A percentile compares a stretch with the other conserved stretches of the same genome.
These are phyloP conservation scores for Acephala macrosclerotiorum DNA, from an alignment of 2,329 filamentous ascomycete species.

Conservation along the genomic window DNA sequence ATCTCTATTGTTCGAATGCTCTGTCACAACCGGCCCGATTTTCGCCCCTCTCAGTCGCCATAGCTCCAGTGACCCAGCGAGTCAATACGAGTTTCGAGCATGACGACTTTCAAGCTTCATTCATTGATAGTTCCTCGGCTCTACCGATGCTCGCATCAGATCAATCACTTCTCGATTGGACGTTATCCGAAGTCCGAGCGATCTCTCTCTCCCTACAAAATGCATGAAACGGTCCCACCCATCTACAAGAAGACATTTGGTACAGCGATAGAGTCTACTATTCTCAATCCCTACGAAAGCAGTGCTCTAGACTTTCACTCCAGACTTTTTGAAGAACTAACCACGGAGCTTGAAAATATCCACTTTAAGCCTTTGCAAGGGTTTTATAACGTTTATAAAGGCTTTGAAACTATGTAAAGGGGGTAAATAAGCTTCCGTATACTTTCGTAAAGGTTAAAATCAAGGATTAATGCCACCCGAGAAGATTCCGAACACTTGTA, in stretches of 20 bases:
- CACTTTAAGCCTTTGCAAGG: too few species aligned
- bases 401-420: too few species aligned
- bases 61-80: neutral
- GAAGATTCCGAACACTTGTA: too few species aligned
- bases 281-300: too few species aligned
- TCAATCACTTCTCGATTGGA: neutral
- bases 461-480: too few species aligned
- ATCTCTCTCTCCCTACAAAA: slow-evolving; percentile 9
- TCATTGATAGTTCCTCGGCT: neutral
- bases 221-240: neutral
- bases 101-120: neutral
- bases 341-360: too few species aligned
- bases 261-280: slow-evolving; percentile 27
- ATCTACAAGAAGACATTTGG: slow-evolving; percentile 25
- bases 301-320: too few species aligned
- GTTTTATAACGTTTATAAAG: too few species aligned
- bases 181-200: slow-evolving; percentile 3
- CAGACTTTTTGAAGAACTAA: too few species aligned
- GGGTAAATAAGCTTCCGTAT: too few species aligned
- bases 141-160: neutral
- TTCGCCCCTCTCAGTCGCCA: slow-evolving; percentile 16
- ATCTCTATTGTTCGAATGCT: slow-evolving; percentile 17
- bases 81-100: neutral
- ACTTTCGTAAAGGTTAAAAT: too few species aligned
- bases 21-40: slow-evolving; percentile 20